These are phyloP conservation scores for Trapa bicornis DNA, from an alignment of 345 rosid genomes.

Conservation along the genomic window DNA sequence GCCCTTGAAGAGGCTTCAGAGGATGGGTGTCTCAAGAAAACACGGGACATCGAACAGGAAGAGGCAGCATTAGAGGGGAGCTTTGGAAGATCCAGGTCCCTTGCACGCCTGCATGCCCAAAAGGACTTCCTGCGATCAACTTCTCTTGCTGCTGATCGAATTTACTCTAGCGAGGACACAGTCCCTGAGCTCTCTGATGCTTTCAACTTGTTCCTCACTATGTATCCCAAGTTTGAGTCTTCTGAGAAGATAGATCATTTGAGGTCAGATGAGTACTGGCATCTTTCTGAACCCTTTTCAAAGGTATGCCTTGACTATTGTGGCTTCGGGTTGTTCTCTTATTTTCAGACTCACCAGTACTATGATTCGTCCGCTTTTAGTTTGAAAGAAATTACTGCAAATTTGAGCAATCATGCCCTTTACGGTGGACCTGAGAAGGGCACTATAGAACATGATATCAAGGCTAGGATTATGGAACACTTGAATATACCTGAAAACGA, in stretches of 20 bases:
- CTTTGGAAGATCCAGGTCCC: conserved; percentile 67
- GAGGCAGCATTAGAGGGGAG: conserved; percentile 8
- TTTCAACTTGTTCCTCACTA: conserved; percentile 52
- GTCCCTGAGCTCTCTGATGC: conserved; percentile 53
- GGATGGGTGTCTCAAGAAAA: conserved; percentile 61
- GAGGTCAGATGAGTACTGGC: conserved; percentile 56
- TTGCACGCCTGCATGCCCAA: conserved; percentile 75
- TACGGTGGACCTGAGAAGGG: conserved; percentile 76
- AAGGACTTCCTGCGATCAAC: conserved; percentile 73
- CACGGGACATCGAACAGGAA: conserved; percentile 50
- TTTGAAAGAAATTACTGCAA: conserved; percentile 76
- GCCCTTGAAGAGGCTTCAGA: conserved; percentile 89
- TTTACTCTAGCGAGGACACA: conserved; percentile 35
- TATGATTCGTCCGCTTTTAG: conserved; percentile 71
- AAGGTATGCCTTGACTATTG: conserved; percentile 95
- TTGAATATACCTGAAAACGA: conserved; percentile 78
- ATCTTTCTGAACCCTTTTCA: conserved; percentile 38
- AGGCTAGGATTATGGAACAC: conserved; percentile 70
- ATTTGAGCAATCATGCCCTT: conserved; percentile 72
- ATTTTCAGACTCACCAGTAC: conserved; percentile 47
- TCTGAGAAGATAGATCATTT: conserved; percentile 59
- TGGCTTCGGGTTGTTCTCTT: conserved; percentile 79
- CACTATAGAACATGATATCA: conserved; percentile 67
- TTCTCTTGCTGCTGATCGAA: conserved; percentile 49
- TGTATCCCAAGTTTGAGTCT: conserved; percentile 69